A percentile compares a stretch with the other conserved stretches of the same genome.
Conservation (phyloP, 768 basidiomycete species). For the Lentinus tigrinus region DNA sequence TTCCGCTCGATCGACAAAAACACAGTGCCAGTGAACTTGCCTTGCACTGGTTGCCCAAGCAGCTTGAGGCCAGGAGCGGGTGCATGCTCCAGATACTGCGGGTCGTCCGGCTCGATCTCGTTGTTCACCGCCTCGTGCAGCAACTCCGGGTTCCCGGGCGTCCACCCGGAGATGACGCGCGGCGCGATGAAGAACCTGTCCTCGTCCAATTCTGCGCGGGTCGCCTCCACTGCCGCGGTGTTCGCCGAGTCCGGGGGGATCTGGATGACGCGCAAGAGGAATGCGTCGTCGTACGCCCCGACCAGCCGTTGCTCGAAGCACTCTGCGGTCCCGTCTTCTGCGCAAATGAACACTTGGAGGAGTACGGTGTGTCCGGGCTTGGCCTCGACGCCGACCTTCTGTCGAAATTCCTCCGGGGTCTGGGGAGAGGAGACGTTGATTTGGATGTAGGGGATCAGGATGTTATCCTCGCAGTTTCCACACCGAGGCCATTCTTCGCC, state of each 20-base stretch:
- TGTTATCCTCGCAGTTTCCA: neutral
- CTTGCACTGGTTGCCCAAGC: constrained; percentile 2
- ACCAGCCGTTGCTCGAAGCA: constrained; percentile 7
- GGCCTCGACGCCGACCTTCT: neutral
- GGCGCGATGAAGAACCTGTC: constrained; percentile 1
- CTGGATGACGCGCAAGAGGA: constrained; percentile 9
- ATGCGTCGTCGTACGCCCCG: neutral
- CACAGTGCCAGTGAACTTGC: neutral
- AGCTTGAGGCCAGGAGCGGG: constrained; percentile 7
- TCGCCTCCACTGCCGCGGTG: neutral
- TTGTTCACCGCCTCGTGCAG: neutral
- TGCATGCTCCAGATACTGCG: neutral
- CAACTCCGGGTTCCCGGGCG: constrained; percentile 2
- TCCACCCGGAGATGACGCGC: constrained; percentile 1
- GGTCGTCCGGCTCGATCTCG: neutral
- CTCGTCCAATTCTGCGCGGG: neutral
- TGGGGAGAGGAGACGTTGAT: constrained; percentile 3
- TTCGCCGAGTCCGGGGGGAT: neutral
- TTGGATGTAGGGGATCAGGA: constrained; percentile 13
- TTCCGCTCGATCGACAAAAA: too few species aligned
- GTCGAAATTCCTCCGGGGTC: constrained; percentile 9
- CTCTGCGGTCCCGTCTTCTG: neutral
- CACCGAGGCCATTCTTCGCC: constrained; percentile 11
- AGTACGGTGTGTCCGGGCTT: neutral
- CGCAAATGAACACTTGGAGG: constrained; percentile 10